Base-by-base conservation (phyloP, 768 basidiomycete species). In the Epithele typhae region DNA sequence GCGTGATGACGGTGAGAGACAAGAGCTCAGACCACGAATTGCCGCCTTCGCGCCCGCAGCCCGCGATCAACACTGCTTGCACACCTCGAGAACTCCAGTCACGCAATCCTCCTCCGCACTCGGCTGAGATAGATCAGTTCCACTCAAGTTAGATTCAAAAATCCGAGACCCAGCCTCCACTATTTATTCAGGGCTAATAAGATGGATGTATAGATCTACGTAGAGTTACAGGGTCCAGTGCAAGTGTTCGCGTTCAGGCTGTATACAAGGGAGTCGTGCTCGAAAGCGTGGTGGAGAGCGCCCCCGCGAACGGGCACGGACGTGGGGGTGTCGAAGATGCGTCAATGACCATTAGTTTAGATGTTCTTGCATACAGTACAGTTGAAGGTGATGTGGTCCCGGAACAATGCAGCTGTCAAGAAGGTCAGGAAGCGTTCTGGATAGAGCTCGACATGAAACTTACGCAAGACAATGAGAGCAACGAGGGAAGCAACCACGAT, bases 351-450 rank as follows among this genome's bases (percentile, higher is more conserved):
- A 48, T 52, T 52, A 52, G 50, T 5, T 84, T 83, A 91, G 64
- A 92, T 89, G 68, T 75, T 86, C 74, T 79, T 79, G 78, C 91
- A 93, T 67, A 93, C 71, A 41, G 81, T 77, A 77, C 91, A 92
- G 54, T 81, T 70, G 60, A 92, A 76, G 21, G 76, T 79, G 64
- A 97, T 82, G 55, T 74, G 74, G 51, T 87, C 74, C 59, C 86
- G 81, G 85, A 95, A 92, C 48, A 95, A 64, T 43, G 79, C 76
- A 61, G 88, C 89, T 92, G 58, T 37, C 46, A 43, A 46, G 17
- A n/a, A n/a, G n/a, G n/a, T n/a, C n/a, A n/a, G n/a, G n/a, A n/a
- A n/a, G n/a, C n/a, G n/a, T n/a, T n/a, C n/a, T n/a, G n/a, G n/a
- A n/a, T n/a, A n/a, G n/a, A n/a, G n/a, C n/a, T n/a, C n/a, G 8